phyloP scores from a whole-genome alignment of 148 eudicot species.

The Heliosperma pusillum region DNA sequence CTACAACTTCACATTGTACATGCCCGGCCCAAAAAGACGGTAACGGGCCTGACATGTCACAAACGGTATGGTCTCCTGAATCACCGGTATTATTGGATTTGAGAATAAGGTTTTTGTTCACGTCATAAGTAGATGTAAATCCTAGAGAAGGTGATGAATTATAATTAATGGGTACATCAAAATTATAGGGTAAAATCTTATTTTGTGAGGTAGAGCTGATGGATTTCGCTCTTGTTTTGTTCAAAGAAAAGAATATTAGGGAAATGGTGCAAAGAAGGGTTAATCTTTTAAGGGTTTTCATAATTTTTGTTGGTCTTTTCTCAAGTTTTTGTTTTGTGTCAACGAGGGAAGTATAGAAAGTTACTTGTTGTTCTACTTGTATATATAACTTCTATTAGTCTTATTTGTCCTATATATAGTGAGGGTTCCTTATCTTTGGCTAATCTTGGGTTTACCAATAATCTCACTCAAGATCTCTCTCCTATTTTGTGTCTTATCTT shows the following conservation, averaged over 20 bases:
- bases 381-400: too few species aligned
- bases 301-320: neutral
- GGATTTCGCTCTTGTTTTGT: neutral
- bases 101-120: neutral
- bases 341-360: neutral
- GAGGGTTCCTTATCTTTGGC: too few species aligned
- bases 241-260: neutral
- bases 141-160: constrained; percentile 7
- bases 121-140: neutral
- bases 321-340: neutral
- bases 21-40: too few species aligned
- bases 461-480: too few species aligned
- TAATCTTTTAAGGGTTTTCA: neutral
- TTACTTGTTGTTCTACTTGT: neutral
- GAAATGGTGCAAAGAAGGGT: neutral
- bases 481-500: too few species aligned
- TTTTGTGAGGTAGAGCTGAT: neutral
- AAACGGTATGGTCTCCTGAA: neutral
- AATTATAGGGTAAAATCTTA: neutral
- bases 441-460: too few species aligned
- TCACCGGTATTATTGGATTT: neutral
- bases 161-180: neutral
- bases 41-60: too few species aligned
- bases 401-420: too few species aligned
- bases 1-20: too few species aligned